phyloP scores from a whole-genome alignment of 2,329 filamentous ascomycete species.

The Spiromastix sp. region DNA sequence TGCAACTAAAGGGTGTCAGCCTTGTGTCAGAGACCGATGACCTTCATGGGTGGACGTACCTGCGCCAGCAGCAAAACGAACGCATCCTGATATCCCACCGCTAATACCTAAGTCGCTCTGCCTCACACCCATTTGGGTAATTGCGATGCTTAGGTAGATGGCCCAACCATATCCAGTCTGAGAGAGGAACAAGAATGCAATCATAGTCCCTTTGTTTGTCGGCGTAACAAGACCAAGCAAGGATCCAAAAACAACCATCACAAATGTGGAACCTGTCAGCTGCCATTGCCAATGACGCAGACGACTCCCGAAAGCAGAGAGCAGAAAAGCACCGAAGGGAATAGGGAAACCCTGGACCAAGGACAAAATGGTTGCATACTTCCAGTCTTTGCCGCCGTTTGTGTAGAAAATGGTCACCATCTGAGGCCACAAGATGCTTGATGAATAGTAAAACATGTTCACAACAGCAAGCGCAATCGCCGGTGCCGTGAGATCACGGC shows the following conservation, averaged over 20 bases:
- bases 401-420: conserved; percentile 39
- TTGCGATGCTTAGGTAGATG: conserved; percentile 38
- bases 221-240: conserved; percentile 36
- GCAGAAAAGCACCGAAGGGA: conserved; percentile 31
- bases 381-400: conserved; percentile 24
- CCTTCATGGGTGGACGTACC: conserved; percentile 9
- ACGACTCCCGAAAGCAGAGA: conserved; percentile 32
- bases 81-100: conserved; percentile 34
- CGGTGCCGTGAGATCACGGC: conserved; percentile 39
- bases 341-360: conserved; percentile 38
- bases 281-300: conserved; percentile 40
- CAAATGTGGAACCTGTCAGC: conserved; percentile 30
- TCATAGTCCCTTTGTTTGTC: conserved; percentile 35
- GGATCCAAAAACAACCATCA: conserved; percentile 41
- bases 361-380: conserved; percentile 28
- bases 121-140: conserved; percentile 40
- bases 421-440: conserved; percentile 37
- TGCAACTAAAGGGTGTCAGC: conserved; percentile 26
- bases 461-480: conserved; percentile 36
- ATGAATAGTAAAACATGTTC: conserved; percentile 44
- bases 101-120: conserved; percentile 39
- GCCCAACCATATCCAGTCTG: conserved; percentile 39
- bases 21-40: background rate
- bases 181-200: conserved; percentile 38
- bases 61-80: conserved; percentile 34